These are phyloP conservation scores for Spiromastix sp. DNA, from an alignment of 2,329 filamentous ascomycete species.

Conservation along the genomic window DNA sequence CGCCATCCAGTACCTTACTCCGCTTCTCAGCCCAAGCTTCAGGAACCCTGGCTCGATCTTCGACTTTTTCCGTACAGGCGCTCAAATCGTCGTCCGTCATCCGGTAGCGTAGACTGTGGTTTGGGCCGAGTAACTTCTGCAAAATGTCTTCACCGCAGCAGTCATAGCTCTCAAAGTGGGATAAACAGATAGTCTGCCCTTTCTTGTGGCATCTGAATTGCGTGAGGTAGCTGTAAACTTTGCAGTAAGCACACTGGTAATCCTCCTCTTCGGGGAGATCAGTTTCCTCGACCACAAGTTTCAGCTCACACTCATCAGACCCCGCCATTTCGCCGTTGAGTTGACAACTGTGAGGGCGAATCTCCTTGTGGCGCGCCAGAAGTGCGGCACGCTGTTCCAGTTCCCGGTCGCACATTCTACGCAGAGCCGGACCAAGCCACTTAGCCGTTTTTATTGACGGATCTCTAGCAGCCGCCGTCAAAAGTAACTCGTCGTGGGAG, in stretches of 20 bases:
- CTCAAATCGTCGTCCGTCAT: conserved; percentile 62
- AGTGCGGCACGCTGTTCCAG: conserved; percentile 58
- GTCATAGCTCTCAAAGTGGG: conserved; percentile 68
- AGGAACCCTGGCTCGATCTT: conserved; percentile 76
- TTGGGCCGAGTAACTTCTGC: conserved; percentile 57
- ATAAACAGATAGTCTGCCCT: conserved; percentile 70
- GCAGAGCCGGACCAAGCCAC: conserved; percentile 83
- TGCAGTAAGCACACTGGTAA: conserved; percentile 85
- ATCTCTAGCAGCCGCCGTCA: conserved; percentile 77
- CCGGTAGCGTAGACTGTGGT: conserved; percentile 68
- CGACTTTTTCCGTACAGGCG: conserved; percentile 60
- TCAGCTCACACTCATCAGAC: conserved; percentile 43
- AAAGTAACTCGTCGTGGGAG: conserved; percentile 87
- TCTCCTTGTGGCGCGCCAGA: conserved; percentile 51
- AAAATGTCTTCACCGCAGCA: conserved; percentile 64
- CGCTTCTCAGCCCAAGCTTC: conserved; percentile 88
- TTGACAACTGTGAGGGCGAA: conserved; percentile 44
- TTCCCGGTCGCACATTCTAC: conserved; percentile 68
- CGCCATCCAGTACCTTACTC: conserved; percentile 71
- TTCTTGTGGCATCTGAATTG: conserved; percentile 76
- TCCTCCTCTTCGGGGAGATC: conserved; percentile 87
- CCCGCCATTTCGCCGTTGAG: conserved; percentile 40
- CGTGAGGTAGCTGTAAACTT: conserved; percentile 82
- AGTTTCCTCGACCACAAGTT: conserved; percentile 56
- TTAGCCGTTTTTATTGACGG: conserved; percentile 81